phyloP scores from a whole-genome alignment of 306 rosid species.

The Nissolia schottii region DNA sequence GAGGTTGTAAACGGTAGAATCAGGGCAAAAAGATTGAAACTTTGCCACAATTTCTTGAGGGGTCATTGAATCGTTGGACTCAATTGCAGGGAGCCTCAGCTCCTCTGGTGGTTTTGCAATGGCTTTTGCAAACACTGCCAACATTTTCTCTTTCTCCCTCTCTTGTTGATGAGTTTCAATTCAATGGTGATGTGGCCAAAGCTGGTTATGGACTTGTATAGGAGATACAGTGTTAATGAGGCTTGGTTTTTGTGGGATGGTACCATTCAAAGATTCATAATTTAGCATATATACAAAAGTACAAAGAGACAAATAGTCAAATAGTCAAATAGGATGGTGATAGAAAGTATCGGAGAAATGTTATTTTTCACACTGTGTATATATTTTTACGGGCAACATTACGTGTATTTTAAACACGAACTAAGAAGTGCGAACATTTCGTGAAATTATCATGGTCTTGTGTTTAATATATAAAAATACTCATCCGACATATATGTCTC shows the following conservation, averaged over 20 bases:
- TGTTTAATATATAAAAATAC: no score
- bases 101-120: constrained; percentile 52
- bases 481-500: no score
- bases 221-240: background rate
- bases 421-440: no score
- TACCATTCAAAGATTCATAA: background rate
- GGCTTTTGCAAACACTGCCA: constrained; percentile 48
- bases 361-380: no score
- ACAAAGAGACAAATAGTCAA: constrained; percentile 5
- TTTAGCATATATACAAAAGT: no score
- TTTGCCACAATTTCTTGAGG: constrained; percentile 28
- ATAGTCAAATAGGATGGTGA: constrained; percentile 1
- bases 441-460: no score
- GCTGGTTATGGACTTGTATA: background rate
- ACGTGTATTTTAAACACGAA: no score
- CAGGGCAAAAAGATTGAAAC: constrained; percentile 33
- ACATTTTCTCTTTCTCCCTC: no score
- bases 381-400: no score
- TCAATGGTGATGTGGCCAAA: background rate
- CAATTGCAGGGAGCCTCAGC: constrained; percentile 40
- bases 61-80: constrained; percentile 25
- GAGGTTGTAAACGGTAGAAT: constrained; percentile 36
- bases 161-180: background rate
- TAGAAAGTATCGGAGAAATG: no score
- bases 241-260: background rate